These are phyloP conservation scores for Akebia trifoliata DNA, from an alignment of 164 flowering plant species.

Conservation along the genomic window DNA sequence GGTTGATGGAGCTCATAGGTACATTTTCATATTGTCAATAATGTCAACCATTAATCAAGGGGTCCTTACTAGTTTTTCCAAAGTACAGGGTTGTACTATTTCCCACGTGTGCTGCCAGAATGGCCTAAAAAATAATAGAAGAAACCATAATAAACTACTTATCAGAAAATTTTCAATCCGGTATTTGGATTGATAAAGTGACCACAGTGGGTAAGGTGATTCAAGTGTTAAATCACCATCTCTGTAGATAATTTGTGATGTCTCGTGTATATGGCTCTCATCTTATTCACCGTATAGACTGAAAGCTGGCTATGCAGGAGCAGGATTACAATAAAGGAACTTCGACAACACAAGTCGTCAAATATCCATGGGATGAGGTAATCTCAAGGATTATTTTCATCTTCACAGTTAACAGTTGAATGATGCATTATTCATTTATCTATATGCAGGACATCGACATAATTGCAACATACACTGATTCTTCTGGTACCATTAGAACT, in stretches of 20 bases:
- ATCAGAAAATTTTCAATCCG: no score
- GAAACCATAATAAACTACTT: background rate
- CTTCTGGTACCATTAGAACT: conserved; percentile 52
- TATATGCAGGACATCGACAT: conserved; percentile 64
- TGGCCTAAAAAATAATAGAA: no score
- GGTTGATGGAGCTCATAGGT: no score
- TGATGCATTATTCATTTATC: background rate
- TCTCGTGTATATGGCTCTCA: background rate
- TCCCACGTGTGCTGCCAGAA: background rate
- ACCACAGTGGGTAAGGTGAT: background rate
- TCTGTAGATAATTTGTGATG: background rate
- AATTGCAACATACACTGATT: conserved; percentile 60
- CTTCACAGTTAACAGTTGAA: background rate
- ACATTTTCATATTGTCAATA: no score
- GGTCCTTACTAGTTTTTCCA: no score
- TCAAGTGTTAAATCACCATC: no score
- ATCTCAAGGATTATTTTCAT: background rate
- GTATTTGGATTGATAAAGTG: background rate
- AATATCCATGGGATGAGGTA: conserved; percentile 35
- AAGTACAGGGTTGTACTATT: no score
- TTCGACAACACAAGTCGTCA: conserved; percentile 8
- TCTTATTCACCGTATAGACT: background rate
- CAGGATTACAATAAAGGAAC: conserved; percentile 11
- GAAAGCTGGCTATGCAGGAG: conserved; percentile 28
- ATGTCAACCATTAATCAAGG: no score